These are phyloP conservation scores for Aspergillus aculeatinus DNA, from an alignment of 2,329 filamentous ascomycete genomes.

Conservation along the genomic window DNA sequence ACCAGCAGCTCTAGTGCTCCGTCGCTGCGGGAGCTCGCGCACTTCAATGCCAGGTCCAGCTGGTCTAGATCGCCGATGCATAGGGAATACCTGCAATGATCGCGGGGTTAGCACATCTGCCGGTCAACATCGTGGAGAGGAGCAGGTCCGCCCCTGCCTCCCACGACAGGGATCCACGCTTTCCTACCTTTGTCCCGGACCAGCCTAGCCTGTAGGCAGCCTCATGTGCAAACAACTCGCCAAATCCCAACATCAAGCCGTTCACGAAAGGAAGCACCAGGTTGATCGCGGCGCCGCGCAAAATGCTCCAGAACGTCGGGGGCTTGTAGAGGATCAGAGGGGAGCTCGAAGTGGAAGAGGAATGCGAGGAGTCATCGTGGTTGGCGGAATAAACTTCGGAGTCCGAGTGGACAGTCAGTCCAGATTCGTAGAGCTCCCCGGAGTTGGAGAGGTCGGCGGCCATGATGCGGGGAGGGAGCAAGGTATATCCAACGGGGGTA, in stretches of 20 bases:
- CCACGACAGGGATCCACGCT: not conserved
- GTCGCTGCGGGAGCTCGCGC: conserved; percentile 61
- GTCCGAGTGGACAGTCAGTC: conserved; percentile 48
- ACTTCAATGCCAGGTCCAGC: conserved; percentile 83
- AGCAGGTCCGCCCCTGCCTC: not conserved
- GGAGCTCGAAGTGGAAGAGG: conserved; percentile 38
- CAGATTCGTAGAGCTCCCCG: conserved; percentile 44
- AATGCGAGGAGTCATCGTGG: conserved; percentile 34
- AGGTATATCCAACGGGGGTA: not conserved
- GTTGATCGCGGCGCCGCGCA: conserved; percentile 91
- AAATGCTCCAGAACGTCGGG: conserved; percentile 79
- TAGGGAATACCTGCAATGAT: conserved; percentile 54
- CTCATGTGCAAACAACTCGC: conserved; percentile 95
- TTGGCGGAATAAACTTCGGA: conserved; percentile 49
- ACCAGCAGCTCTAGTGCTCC: conserved; percentile 53
- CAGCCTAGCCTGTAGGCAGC: conserved; percentile 90
- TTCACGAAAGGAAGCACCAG: conserved; percentile 94
- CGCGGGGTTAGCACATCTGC: not conserved
- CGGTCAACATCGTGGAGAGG: not conserved
- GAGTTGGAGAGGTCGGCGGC: conserved; percentile 33
- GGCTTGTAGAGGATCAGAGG: conserved; percentile 70
- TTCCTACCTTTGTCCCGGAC: conserved; percentile 83
- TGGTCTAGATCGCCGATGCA: conserved; percentile 61
- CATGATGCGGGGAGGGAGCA: conserved; percentile 25
- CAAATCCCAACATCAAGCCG: conserved; percentile 96